These are phyloP conservation scores for Galerina sulciceps DNA, from an alignment of 768 basidiomycete species.

Conservation along the genomic window DNA sequence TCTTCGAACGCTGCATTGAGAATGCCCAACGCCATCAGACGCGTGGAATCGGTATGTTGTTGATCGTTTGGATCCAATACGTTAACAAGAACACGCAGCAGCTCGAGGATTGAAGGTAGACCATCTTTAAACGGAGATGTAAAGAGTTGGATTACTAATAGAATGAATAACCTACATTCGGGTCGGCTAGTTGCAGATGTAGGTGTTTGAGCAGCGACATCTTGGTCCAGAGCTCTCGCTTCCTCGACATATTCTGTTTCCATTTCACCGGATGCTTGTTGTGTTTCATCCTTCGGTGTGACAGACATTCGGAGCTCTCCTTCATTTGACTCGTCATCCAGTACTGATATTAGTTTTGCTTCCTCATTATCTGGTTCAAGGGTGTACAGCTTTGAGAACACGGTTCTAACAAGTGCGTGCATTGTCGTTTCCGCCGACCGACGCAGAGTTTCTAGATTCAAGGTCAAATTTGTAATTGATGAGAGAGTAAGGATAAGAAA, in stretches of 20 bases:
- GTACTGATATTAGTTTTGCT: slow-evolving; percentile 55
- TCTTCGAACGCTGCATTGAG: slow-evolving; percentile 89
- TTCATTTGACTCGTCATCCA: slow-evolving; percentile 53
- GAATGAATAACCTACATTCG: slow-evolving; percentile 40
- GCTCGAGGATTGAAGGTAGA: slow-evolving; percentile 89
- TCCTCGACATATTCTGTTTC: slow-evolving; percentile 13
- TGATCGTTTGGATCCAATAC: slow-evolving; percentile 94
- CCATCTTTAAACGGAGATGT: slow-evolving; percentile 59
- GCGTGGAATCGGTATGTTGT: slow-evolving; percentile 94
- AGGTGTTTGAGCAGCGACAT: slow-evolving; percentile 23
- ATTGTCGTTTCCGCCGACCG: slow-evolving; percentile 89
- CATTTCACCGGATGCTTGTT: slow-evolving; percentile 11
- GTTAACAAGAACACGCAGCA: slow-evolving; percentile 92
- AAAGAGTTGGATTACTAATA: not conserved
- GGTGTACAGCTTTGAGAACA: slow-evolving; percentile 73
- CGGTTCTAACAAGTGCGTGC: slow-evolving; percentile 82
- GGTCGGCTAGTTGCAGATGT: slow-evolving; percentile 35
- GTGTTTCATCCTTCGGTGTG: slow-evolving; percentile 37
- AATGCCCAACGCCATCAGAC: slow-evolving; percentile 85
- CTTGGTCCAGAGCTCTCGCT: not conserved
- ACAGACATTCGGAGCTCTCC: slow-evolving; percentile 69
- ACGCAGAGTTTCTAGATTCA: slow-evolving; percentile 74
- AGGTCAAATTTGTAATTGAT: slow-evolving; percentile 10
- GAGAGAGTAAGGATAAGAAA: not conserved
- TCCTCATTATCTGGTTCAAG: slow-evolving; percentile 74